Percentiles rank a stretch among this genome's conserved stretches.
Evolutionary conservation across 306 rosid genomes (phyloP).

Genomic region (Medicago arabica): DNA sequence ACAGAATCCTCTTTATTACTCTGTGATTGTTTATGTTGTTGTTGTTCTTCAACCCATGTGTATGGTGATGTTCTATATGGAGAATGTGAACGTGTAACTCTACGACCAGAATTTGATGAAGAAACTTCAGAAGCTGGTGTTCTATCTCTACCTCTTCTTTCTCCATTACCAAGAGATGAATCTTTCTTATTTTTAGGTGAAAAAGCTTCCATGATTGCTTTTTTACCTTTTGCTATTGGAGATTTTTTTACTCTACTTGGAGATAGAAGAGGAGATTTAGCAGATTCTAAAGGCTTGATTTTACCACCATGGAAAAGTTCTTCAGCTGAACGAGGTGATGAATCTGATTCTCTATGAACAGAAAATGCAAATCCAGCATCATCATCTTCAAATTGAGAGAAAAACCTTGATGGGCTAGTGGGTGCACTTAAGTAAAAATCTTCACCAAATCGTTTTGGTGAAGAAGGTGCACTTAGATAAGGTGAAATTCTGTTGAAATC

Average conservation of each 20-base stretch:
- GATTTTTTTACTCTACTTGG: conserved; percentile 34
- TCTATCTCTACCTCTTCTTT: conserved; percentile 67
- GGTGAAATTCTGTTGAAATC: conserved; percentile 60
- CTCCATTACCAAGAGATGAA: not conserved
- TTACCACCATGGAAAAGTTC: conserved; percentile 81
- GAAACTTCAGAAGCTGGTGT: conserved; percentile 30
- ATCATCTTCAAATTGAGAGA: conserved; percentile 39
- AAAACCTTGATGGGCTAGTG: conserved; percentile 70
- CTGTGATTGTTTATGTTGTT: not conserved
- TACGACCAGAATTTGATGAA: conserved; percentile 51
- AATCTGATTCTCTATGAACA: conserved; percentile 48
- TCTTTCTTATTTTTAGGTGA: conserved; percentile 49
- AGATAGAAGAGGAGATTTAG: conserved; percentile 43
- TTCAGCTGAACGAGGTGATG: conserved; percentile 71
- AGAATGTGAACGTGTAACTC: conserved; percentile 71
- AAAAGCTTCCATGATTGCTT: conserved; percentile 42
- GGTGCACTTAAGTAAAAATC: conserved; percentile 75
- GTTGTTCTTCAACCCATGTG: conserved; percentile 58
- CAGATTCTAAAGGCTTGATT: conserved; percentile 53
- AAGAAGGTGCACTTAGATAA: conserved; percentile 58
- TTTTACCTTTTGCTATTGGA: conserved; percentile 41
- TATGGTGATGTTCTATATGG: conserved; percentile 61
- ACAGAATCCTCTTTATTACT: conserved; percentile 37
- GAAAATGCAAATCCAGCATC: conserved; percentile 61
- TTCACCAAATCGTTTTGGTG: conserved; percentile 64